Evolutionary conservation across 2,329 filamentous ascomycete species (phyloP), one percentile per base, ranked within the genome.

Genomic region (Ceratocystis ficicola): DNA sequence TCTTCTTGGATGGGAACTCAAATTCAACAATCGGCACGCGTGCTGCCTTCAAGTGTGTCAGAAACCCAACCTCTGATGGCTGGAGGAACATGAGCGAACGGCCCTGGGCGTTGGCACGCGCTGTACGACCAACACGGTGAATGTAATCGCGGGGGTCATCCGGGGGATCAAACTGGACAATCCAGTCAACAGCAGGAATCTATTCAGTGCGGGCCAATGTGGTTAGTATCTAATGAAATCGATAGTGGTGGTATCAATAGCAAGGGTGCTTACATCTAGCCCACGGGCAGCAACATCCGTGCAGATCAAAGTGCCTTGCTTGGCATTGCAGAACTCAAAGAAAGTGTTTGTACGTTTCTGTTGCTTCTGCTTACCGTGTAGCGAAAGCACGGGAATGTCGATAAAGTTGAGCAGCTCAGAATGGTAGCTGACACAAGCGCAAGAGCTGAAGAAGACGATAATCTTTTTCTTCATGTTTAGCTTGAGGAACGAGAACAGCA

Each of bases 291-390:
- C 94, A 69, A 99, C 94, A 72, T 99, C 94, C 0, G 94, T 99
- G 77, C 92, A 96, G 71, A 99, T 94, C 65, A 99, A 77, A 0
- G 89, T 95, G 28, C 93, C 94, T 70, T 88, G 84, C 70, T 86
- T 86, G 20, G 92, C 80, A 69, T 83, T 83, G 75, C 79, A 81
- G 75, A 99, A 99, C 75, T 97, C 93, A 75, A 97, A 99, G 75
- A 99, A 99, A 0, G 91, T 96, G 74, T 95, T 95, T 28, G 94
- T 99, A n/a, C 94, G 89, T 76, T 96, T 96, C 77, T 96, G 91
- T 77, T 99, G 94, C 77, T 99, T 99, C 77, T 96, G 90, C 78
- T 99, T 96, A 70, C 91, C 94, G 75, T 95, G 90, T 6, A 95
- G 80, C 71, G 90, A 88, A 55, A 95, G 81, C 2, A 95, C 89